A percentile compares a stretch with the other conserved stretches of the same genome.
Conservation (phyloP, 148 eudicot genomes). For the Fallopia convolvulus region DNA sequence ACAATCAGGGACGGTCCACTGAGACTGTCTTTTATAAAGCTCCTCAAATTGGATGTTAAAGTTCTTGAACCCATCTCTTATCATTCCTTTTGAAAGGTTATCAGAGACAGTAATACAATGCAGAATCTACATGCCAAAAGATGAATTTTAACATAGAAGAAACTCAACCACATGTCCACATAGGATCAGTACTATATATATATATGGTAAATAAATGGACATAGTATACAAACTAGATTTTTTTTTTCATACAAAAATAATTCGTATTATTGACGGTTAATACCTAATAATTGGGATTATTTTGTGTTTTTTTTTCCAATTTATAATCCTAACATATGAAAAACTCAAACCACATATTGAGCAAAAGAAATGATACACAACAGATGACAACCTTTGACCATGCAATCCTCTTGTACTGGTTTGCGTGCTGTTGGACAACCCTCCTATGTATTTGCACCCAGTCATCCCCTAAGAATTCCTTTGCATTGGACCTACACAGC, state of each 20-base stretch:
- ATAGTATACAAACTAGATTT: too few relatives aligned
- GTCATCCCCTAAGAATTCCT: constrained; percentile 87
- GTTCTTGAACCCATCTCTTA: constrained; percentile 81
- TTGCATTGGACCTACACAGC: constrained; percentile 73
- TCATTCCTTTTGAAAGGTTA: constrained; percentile 49
- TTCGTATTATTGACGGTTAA: too few relatives aligned
- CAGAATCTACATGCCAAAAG: constrained; percentile 48
- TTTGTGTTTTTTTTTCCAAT: too few relatives aligned
- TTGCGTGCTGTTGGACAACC: constrained; percentile 94
- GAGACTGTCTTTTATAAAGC: constrained; percentile 90
- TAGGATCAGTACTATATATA: too few relatives aligned
- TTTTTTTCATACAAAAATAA: too few relatives aligned
- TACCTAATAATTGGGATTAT: too few relatives aligned
- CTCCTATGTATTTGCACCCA: constrained; percentile 97
- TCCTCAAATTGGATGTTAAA: constrained; percentile 86
- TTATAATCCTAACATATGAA: neutral
- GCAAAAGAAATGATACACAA: neutral
- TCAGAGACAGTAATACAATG: constrained; percentile 55
- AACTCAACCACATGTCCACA: too few relatives aligned
- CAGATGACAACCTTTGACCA: constrained; percentile 70
- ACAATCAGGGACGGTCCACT: constrained; percentile 95
- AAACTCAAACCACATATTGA: neutral
- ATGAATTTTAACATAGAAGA: neutral
- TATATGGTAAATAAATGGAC: too few relatives aligned
- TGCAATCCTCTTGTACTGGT: constrained; percentile 86